Base-by-base conservation (phyloP, 192 early-diverging fungal genomes). In the Backusella parvicylindrica region DNA sequence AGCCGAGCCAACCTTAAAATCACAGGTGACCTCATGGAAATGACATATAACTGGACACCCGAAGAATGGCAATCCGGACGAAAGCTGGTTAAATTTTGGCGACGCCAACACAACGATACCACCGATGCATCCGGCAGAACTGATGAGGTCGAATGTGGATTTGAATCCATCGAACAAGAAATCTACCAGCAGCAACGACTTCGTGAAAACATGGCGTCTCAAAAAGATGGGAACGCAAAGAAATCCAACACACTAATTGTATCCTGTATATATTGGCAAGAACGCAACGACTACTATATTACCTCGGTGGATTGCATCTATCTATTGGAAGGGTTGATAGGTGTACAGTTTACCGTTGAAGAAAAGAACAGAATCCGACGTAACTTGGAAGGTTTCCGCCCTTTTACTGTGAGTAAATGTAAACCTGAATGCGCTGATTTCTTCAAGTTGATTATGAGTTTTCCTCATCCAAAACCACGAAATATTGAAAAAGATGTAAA, bases 401-500 rank as follows among this genome's bases (percentile, higher is more conserved):
- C 94, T 2, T 78, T 89, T 41, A 95, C 94, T 0, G 89, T 93
- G 31, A 89, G 89, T 76, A 93, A 94, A 78, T 89, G 88, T 73
- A 92, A 93, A 77, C 81, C 89, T 1, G 91, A 94, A 28, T 90
- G 89, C 32, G 86, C 86, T n/a, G 89, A 88, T 31, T 93, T 95
- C 75, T 95, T 92, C 83, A 91, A 87, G 77, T 77, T 90, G 72
- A 93, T 95, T 77, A 95, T 95, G 94, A 84, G 85, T 21, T 95
- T 92, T 74, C 89, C 90, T 7, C 90, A 92, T 75, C 93, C 94
- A 60, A 92, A 91, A 81, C 94, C 94, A 26, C 84, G 94, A 40
- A 94, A 94, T 84, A 94, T 93, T 70, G 93, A 93, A 83, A 95
- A 95, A 79, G 93, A 95, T 68, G 89, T 95, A 83, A 95, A 95